A percentile compares a stretch with the other conserved stretches of the same genome.
phyloP scores from a whole-genome alignment of 148 eudicot species.

The Heliamphora exappendiculata region DNA sequence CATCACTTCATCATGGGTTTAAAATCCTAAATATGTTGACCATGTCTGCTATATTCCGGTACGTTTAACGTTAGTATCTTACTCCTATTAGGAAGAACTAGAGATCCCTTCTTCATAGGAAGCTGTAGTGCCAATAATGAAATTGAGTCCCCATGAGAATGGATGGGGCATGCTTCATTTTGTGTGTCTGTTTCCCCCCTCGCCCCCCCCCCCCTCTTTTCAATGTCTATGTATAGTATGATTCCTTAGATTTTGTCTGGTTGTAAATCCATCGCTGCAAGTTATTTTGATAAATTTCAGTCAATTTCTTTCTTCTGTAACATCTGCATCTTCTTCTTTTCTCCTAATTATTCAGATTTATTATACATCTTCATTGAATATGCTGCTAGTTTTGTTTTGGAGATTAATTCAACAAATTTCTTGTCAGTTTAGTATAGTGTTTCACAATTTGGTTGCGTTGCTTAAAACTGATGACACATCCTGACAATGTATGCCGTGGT shows the following conservation, averaged over 20 bases:
- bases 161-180: not conserved
- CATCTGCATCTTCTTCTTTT: not conserved
- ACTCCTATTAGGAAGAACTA: not conserved
- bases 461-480: not conserved
- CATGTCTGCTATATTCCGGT: conserved; percentile 62
- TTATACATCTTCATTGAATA: not conserved
- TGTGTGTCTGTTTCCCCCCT: too few species aligned
- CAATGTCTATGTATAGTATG: not conserved
- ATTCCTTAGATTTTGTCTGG: not conserved
- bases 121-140: not conserved
- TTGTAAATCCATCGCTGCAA: not conserved
- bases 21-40: conserved; percentile 49
- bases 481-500: not conserved
- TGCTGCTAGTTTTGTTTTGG: not conserved
- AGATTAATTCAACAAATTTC: not conserved
- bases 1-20: conserved; percentile 82
- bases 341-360: not conserved
- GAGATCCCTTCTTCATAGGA: not conserved
- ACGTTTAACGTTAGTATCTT: not conserved
- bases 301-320: not conserved
- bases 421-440: not conserved
- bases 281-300: not conserved
- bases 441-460: not conserved
- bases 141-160: not conserved
- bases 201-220: too few species aligned